Evolutionary conservation across 1,139 yeast genomes (phyloP).

Genomic region (Torulaspora pretoriensis): DNA sequence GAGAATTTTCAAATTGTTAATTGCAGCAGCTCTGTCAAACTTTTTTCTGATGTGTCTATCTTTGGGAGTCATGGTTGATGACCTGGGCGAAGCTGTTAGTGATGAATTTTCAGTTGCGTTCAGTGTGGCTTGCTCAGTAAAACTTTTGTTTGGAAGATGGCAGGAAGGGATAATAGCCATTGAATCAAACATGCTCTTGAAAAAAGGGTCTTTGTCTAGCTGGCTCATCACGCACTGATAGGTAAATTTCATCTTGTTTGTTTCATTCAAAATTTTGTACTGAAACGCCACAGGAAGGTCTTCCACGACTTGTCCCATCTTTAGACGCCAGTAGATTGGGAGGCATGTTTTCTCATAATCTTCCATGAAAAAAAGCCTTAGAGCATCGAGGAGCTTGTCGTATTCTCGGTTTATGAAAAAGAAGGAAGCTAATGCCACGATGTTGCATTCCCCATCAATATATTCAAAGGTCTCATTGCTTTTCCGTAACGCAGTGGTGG

Average conservation of each 20-base stretch:
- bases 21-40: conserved; percentile 26
- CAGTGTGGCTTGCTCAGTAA: conserved; percentile 8
- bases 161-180: conserved; percentile 45
- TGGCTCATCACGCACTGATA: conserved; percentile 30
- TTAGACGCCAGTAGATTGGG: conserved; percentile 32
- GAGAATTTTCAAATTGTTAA: conserved; percentile 20
- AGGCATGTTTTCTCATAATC: conserved; percentile 25
- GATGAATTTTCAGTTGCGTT: background rate
- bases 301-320: conserved; percentile 25
- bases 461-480: conserved; percentile 26
- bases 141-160: conserved; percentile 4
- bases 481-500: conserved; percentile 18
- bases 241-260: conserved; percentile 32
- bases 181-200: conserved; percentile 46
- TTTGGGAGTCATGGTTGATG: conserved; percentile 36
- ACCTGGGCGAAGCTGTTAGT: conserved; percentile 24
- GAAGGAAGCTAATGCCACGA: conserved; percentile 25
- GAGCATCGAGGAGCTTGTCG: conserved; percentile 22
- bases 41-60: conserved; percentile 26
- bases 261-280: conserved; percentile 25
- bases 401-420: conserved; percentile 24
- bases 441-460: conserved; percentile 28
- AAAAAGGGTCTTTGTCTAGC: conserved; percentile 43
- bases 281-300: conserved; percentile 20
- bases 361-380: conserved; percentile 28